These are phyloP conservation scores for Trichoderma afroharzianum DNA, from an alignment of 2,329 filamentous ascomycete genomes.

Conservation along the genomic window DNA sequence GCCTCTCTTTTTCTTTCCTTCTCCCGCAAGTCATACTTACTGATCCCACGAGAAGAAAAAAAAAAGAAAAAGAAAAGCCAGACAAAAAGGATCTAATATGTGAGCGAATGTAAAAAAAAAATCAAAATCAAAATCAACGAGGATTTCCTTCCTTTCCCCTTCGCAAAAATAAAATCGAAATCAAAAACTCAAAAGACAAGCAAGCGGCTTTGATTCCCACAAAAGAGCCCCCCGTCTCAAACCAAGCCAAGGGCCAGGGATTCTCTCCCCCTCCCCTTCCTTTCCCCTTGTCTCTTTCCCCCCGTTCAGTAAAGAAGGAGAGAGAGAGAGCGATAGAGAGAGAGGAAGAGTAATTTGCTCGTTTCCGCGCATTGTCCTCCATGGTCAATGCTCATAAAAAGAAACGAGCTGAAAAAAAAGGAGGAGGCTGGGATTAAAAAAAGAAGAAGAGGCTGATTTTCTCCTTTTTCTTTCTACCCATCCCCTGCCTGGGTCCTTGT, in stretches of 20 bases:
- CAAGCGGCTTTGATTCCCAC: neutral
- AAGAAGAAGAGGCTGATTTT: neutral
- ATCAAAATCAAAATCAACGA: neutral
- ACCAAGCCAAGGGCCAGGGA: neutral
- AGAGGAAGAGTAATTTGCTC: neutral
- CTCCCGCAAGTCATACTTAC: neutral
- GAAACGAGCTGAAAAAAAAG: neutral
- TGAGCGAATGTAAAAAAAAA: neutral
- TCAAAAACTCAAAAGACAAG: constrained; percentile 8
- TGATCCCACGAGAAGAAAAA: neutral
- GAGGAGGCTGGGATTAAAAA: neutral
- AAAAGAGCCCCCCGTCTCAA: neutral
- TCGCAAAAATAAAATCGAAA: neutral
- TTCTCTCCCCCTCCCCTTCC: neutral
- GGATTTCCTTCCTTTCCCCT: neutral
- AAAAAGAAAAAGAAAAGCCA: neutral
- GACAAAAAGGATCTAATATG: neutral
- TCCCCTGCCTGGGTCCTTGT: neutral
- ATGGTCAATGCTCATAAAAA: neutral
- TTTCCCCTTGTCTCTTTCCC: neutral
- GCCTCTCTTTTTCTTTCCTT: neutral
- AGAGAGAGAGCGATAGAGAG: neutral
- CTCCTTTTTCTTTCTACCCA: neutral
- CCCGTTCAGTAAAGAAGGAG: neutral
- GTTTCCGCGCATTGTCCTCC: neutral